Evolutionary conservation across 305 asterid genomes (phyloP), one percentile per base, ranked within the genome.

Genomic region (Fraxinus baroniana): DNA sequence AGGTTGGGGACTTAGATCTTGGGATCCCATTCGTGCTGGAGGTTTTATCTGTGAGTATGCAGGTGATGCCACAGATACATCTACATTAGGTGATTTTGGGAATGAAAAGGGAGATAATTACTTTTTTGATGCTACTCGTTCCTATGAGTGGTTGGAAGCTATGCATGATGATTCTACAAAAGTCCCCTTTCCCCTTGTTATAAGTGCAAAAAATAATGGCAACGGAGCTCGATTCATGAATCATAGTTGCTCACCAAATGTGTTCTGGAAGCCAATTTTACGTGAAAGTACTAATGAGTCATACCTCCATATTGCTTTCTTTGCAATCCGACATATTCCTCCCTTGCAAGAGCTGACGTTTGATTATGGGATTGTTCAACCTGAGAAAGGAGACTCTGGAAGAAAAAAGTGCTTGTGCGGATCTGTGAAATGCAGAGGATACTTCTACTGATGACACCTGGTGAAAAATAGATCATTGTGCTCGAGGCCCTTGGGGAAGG

Each of bases 1-100:
- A 85, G 98, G 98, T 20, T 95, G 98, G 98, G 98, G 98, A 49
- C 97, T 95, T 81, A 92, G 98, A 85, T 95, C 98, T 5, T 95
- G 95, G 97, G 98, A 95, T 81, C 94, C 97, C 30, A 94, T 95
- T 62, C 98, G 97, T 5, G 89, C 90, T 4, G 98, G 98, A 73
- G 86, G 91, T 39, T 95, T 95, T 87, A 86, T 95, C 52, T 95
- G 97, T 74, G 97, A 95, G 88, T 95, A 93, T 89, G 98, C 97
- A 0, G 98, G 98, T 72, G 98, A 95, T 80, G 91, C 87, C 7
- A 80, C 91, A 37, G 88, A 87, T 77, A 88, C 84, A 55, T 81
- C 88, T 57, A 84, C 85, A 52, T 86, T 82, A 12, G 82, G 84
- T 82, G 92, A 86, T 84, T 79, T 85, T 44, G 90, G 87, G 35